Evolutionary conservation across 2,329 filamentous ascomycete species (phyloP), one percentile per base, ranked within the genome.

Genomic region (Aspergillus sp.): DNA sequence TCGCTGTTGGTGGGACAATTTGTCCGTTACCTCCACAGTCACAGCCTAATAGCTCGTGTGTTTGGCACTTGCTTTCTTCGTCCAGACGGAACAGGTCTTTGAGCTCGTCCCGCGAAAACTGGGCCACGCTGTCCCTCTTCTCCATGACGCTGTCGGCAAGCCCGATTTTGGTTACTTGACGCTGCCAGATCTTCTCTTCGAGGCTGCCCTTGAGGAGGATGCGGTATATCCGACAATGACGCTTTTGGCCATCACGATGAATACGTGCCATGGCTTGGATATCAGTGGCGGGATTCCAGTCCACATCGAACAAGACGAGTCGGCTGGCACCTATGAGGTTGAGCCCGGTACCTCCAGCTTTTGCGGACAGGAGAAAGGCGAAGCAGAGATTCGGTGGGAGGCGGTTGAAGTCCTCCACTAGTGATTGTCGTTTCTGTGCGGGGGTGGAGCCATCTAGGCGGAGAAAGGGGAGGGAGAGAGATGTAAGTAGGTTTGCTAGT

Each of bases 211-310:
- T 85, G 4, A 89, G 85, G 12, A 91, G 71, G 58, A 91, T 80
- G 5, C 89, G 81, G 68, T 91, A 91, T 60, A 91, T 90, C 58
- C 85, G 85, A 63, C 88, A 89, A 3, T 84, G 85, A 10, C 81
- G 77, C 71, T 87, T 89, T 70, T 91, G 89, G 0, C 89, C 89
- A 66, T 91, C 88, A 52, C 89, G 84, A 70, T 91, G 88, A 50
- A 91, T 89, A 13, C 89, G 85, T 12, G 88, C 89, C 87, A 91
- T 91, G 7, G 89, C 89, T 72, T 91, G 89, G 19, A 89, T 78
- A 67, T 91, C 89, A 0, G 87, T 89, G 0, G 88, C 87, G 1
- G 89, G 89, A 67, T 91, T 91, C 89, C 89, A 91, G 74, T 91
- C 89, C 8, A 89, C 84, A 66, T 91, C 89, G 67, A 90, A 91